Conservation (phyloP, 1,284 basidiomycete species). For the Fomitopsis palustris region DNA sequence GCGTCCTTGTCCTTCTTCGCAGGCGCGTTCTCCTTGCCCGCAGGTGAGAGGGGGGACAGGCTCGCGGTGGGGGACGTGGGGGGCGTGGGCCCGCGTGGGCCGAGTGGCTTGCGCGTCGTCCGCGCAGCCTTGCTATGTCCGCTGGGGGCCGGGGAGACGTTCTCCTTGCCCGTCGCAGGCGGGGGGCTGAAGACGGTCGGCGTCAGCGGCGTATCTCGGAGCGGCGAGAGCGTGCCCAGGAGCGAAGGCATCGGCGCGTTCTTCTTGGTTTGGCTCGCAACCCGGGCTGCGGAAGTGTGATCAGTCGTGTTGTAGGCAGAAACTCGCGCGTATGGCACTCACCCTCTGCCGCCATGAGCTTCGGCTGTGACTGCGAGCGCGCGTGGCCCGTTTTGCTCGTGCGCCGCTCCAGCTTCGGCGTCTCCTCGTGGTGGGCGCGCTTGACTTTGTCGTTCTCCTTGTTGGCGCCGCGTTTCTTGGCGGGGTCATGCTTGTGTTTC, state of each 20-base stretch:
- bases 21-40: constrained; percentile 18
- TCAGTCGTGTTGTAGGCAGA: background rate
- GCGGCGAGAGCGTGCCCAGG: constrained; percentile 26
- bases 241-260: constrained; percentile 16
- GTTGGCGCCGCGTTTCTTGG: constrained; percentile 9
- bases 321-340: background rate
- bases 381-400: constrained; percentile 17
- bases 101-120: constrained; percentile 21
- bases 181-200: constrained; percentile 4
- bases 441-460: constrained; percentile 9
- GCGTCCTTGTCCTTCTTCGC: constrained; percentile 11
- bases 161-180: constrained; percentile 28
- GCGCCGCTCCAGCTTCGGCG: constrained; percentile 9
- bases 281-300: constrained; percentile 8
- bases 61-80: constrained; percentile 15
- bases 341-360: constrained; percentile 16
- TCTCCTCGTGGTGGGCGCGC: background rate
- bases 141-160: constrained; percentile 14
- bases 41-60: constrained; percentile 6
- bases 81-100: constrained; percentile 25
- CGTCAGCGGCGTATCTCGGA: constrained; percentile 23
- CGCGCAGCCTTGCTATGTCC: constrained; percentile 9
- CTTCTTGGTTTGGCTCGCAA: constrained; percentile 16
- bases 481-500: constrained; percentile 4
- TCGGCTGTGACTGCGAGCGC: constrained; percentile 29